phyloP scores from a whole-genome alignment of 176 grass and related monocot genomes.

The Areca catechu region DNA sequence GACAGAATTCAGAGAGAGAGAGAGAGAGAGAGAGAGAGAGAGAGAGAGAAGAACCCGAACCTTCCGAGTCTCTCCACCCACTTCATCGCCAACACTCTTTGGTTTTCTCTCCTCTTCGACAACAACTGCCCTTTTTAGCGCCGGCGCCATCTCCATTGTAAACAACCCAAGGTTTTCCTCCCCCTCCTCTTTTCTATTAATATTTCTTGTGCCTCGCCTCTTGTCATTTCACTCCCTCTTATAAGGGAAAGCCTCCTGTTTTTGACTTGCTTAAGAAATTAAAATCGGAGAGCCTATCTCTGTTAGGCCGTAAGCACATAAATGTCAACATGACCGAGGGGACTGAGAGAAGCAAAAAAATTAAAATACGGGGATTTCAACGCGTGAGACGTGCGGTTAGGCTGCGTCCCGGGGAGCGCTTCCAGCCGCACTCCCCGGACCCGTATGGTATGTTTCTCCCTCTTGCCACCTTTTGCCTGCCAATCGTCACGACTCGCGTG shows the following conservation, averaged over 20 bases:
- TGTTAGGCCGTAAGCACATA: background rate
- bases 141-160: background rate
- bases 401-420: no score
- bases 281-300: no score
- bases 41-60: no score
- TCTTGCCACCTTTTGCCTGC: no score
- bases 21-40: no score
- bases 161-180: background rate
- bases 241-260: conserved; percentile 43
- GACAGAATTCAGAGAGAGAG: no score
- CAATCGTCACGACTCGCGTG: no score
- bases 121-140: background rate
- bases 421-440: no score
- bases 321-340: conserved; percentile 36
- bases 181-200: conserved; percentile 2
- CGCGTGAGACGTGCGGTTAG: no score
- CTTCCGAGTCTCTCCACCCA: background rate
- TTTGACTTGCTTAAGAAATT: conserved; percentile 26
- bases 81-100: background rate
- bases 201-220: background rate
- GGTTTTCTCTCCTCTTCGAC: background rate
- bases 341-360: conserved; percentile 18
- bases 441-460: no score
- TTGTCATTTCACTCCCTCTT: conserved; percentile 14
- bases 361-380: background rate